Conservation (phyloP, 495 filamentous ascomycete genomes). For the Trichoderma erinaceum region DNA sequence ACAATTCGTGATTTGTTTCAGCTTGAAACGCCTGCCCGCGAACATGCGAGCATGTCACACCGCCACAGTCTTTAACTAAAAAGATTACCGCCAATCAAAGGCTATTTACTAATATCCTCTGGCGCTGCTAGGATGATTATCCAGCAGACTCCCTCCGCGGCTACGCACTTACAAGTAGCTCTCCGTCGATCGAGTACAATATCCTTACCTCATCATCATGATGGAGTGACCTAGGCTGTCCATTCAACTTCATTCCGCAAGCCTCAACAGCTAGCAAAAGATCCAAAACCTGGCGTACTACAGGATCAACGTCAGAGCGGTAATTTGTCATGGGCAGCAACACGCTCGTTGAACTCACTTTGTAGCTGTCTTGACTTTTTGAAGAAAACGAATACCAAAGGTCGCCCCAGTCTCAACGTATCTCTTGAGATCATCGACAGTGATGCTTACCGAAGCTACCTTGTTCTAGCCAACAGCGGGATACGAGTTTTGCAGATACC, state of each 20-base stretch:
- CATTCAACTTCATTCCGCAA: background rate
- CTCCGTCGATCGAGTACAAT: background rate
- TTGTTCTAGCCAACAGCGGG: too few relatives aligned
- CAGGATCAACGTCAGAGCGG: background rate
- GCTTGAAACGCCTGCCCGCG: constrained; percentile 2
- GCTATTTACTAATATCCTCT: background rate
- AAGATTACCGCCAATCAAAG: background rate
- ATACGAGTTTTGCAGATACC: too few relatives aligned
- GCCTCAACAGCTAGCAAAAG: background rate
- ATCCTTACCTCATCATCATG: too few relatives aligned
- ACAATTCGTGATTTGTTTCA: constrained; percentile 1
- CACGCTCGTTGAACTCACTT: too few relatives aligned
- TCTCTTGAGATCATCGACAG: too few relatives aligned
- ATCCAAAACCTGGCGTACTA: background rate
- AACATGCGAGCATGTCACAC: background rate
- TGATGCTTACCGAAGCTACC: too few relatives aligned
- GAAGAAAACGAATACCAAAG: too few relatives aligned
- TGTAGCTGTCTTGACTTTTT: too few relatives aligned
- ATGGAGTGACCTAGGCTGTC: too few relatives aligned
- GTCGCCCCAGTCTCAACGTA: too few relatives aligned
- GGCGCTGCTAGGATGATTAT: background rate
- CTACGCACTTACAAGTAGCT: background rate
- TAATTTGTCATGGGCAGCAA: background rate
- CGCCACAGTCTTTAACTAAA: background rate
- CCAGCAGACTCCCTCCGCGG: background rate